These are phyloP conservation scores for Yamadazyma takamatsuzukensis DNA, from an alignment of 805 yeast species.

Conservation along the genomic window DNA sequence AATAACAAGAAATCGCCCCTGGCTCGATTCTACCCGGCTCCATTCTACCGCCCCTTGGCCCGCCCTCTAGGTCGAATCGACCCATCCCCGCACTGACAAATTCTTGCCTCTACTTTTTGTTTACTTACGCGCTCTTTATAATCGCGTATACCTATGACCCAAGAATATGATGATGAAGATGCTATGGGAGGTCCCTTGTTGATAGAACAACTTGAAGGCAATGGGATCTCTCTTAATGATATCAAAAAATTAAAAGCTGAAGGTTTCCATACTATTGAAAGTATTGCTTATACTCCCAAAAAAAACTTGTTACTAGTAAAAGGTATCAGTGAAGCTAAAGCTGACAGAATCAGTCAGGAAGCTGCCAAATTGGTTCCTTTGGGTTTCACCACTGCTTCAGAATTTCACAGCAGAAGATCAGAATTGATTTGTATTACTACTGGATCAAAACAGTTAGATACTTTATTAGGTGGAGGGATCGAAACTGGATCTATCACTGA, in stretches of 20 bases:
- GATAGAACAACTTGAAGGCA: conserved; percentile 57
- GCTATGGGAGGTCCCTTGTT: conserved; percentile 37
- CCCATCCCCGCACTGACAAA: too few relatives aligned
- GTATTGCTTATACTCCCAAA: conserved; percentile 90
- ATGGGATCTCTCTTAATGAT: conserved; percentile 81
- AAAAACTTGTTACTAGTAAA: conserved; percentile 72
- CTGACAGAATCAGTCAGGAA: conserved; percentile 76
- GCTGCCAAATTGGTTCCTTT: conserved; percentile 87
- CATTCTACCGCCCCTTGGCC: too few relatives aligned
- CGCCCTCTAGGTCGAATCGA: too few relatives aligned
- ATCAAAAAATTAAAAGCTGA: conserved; percentile 75
- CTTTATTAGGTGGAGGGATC: conserved; percentile 91
- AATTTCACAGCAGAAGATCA: conserved; percentile 83
- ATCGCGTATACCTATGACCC: conserved; percentile 54
- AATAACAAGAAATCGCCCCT: too few relatives aligned
- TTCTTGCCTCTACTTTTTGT: too few relatives aligned
- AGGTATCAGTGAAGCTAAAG: conserved; percentile 95
- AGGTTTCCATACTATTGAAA: conserved; percentile 86
- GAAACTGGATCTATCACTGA: conserved; percentile 98
- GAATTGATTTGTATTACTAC: conserved; percentile 92
- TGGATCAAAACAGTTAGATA: conserved; percentile 91
- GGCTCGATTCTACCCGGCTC: too few relatives aligned
- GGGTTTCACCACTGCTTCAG: conserved; percentile 97
- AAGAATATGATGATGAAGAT: conserved; percentile 32
- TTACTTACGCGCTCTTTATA: too few relatives aligned